Base-by-base conservation (phyloP, 148 eudicot genomes). In the Drosera capensis region DNA sequence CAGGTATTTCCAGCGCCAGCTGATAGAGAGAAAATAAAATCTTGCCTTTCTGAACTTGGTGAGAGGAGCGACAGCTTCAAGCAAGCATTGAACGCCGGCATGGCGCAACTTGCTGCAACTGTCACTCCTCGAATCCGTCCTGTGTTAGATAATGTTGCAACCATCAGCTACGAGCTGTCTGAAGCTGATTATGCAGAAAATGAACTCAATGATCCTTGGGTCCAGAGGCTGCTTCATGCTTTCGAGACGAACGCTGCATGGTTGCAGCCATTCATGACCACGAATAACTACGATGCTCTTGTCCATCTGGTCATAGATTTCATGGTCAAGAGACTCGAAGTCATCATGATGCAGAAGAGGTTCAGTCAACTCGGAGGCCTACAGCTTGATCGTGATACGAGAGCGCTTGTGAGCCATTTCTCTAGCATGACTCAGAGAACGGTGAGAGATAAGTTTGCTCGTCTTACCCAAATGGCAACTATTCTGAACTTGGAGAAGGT, bases 321-420 rank as follows among this genome's bases (percentile, higher is more conserved):
- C 51, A 67, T 88, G 39, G 82, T 81, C 44, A 88, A 83, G 70
- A 74, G 96, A 73, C 94, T 88, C 40, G 96, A 88, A 67, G 92
- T 88, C 34, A 77, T 88, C 40, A 83, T 88, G 94, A 88, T 88
- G 94, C 96, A 83, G 49, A 88, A 88, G 34, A 66, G 94, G 59
- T 88, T 88, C 64, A 80, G 83, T 62, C 94, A 88, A 61, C 83
- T 88, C 26, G 94, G 96, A 54, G 94, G 96, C 29, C 77, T 88
- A 51, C 94, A 88, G 62, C 90, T 87, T 43, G 94, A 88, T 63
- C 64, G 96, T 69, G 96, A 88, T 41, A 65, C 76, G 2, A 70
- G 96, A 59, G 82, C 92, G 3, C 57, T 88, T 40, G 96, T 88
- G 14, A 88, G 92, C 61, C 86, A 83, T 67, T 80, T 88, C 68